phyloP scores from a whole-genome alignment of 306 rosid genomes.

The Sophora flavescens region DNA sequence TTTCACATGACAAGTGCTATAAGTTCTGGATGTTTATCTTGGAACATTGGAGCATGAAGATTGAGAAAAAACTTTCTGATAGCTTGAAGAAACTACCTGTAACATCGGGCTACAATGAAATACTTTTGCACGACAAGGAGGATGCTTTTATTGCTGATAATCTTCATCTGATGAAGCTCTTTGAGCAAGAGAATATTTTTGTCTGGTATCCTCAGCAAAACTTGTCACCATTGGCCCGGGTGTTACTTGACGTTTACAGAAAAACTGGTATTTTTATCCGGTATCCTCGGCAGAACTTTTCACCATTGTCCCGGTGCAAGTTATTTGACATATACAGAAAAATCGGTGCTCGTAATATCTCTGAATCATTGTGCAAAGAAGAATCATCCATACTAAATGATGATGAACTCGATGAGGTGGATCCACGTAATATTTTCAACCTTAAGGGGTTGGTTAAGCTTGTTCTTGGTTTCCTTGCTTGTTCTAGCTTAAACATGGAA shows the following conservation, averaged over 20 bases:
- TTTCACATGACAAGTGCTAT: slow-evolving; percentile 58
- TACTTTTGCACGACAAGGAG: slow-evolving; percentile 53
- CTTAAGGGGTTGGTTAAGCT: slow-evolving; percentile 61
- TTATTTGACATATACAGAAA: slow-evolving; percentile 58
- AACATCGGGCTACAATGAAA: slow-evolving; percentile 42
- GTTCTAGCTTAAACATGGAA: slow-evolving; percentile 62
- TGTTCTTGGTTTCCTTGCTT: slow-evolving; percentile 72
- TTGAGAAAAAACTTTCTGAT: slow-evolving; percentile 48
- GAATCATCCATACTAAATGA: slow-evolving; percentile 30
- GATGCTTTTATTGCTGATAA: slow-evolving; percentile 75
- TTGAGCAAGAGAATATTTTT: slow-evolving; percentile 57
- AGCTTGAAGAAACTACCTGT: slow-evolving; percentile 66
- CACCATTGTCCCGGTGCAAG: slow-evolving; percentile 47
- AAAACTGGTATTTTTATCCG: slow-evolving; percentile 85
- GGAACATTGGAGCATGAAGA: slow-evolving; percentile 44
- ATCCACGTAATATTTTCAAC: slow-evolving; percentile 44
- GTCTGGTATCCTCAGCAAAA: slow-evolving; percentile 77
- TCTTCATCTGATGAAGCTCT: slow-evolving; percentile 69
- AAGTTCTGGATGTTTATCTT: slow-evolving; percentile 70
- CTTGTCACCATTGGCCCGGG: slow-evolving; percentile 47
- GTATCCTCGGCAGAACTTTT: slow-evolving; percentile 62
- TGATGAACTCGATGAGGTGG: neutral
- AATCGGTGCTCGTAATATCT: slow-evolving; percentile 70
- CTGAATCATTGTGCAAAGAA: slow-evolving; percentile 61
- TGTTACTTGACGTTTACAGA: slow-evolving; percentile 57